Evolutionary conservation across 2,329 filamentous ascomycete species (phyloP).

Genomic region (Verticillium tricorpus): DNA sequence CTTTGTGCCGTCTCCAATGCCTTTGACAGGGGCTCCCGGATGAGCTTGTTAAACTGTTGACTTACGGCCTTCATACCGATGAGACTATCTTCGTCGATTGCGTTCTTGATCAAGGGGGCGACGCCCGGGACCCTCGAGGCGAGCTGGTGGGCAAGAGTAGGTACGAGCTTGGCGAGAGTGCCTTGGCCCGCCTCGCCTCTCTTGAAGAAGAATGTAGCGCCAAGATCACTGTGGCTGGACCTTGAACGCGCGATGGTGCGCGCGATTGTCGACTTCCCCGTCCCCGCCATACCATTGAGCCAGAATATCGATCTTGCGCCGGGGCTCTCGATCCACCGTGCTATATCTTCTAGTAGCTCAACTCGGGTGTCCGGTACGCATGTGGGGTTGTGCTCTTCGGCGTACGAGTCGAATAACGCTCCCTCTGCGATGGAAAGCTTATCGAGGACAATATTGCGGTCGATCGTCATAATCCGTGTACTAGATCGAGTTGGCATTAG

Average conservation of each 20-base stretch:
- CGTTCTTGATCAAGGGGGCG: conserved; percentile 17
- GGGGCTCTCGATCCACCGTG: conserved; percentile 17
- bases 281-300: conserved; percentile 33
- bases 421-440: conserved; percentile 16
- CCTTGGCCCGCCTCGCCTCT: conserved; percentile 32
- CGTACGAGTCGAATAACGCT: conserved; percentile 28
- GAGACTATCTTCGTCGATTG: conserved; percentile 23
- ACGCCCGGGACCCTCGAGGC: conserved; percentile 25
- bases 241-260: conserved; percentile 21
- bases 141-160: conserved; percentile 26
- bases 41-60: conserved; percentile 36
- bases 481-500: too few species aligned
- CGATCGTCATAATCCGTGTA: too few species aligned
- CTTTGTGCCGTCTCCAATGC: conserved; percentile 7
- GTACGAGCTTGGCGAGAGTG: conserved; percentile 28
- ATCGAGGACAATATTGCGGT: too few species aligned
- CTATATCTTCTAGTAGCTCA: conserved; percentile 24
- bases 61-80: conserved; percentile 21
- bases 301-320: conserved; percentile 24
- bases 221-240: conserved; percentile 13
- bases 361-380: conserved; percentile 25
- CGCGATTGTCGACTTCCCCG: conserved; percentile 34
- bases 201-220: conserved; percentile 41
- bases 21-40: conserved; percentile 25
- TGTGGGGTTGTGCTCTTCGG: conserved; percentile 23